Base-by-base conservation (phyloP, 2,329 filamentous ascomycete species). In the Xylaria sp. region DNA sequence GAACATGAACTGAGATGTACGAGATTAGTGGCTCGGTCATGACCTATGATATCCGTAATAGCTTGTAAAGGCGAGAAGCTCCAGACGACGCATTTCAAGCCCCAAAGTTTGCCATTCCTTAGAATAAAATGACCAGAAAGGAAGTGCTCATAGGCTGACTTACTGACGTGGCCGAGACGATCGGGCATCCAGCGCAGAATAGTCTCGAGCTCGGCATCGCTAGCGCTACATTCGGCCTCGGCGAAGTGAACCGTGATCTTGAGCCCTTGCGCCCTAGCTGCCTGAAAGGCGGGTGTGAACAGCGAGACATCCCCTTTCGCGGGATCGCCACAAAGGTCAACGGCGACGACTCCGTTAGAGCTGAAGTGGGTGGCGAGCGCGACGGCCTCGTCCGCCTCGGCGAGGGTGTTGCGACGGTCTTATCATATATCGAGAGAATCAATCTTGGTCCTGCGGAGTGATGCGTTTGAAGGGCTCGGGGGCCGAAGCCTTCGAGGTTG, bases 241-340 rank as follows among this genome's bases (percentile, higher is more conserved):
- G 91, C 93, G 77, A 96, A 96, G 78, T 96, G 93, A 62, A 95
- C 80, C 0, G 93, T 94, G 31, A 94, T 80, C 0, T 85, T 85
- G 18, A 96, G 78, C 0, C 86, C 88, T 0, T 84, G 70, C 0
- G 75, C 77, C 68, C 84, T 86, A 5, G 91, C 91, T 64, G 83
- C 81, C 0, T 78, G 74, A 72, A 96, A 91, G 0, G 89, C 86
- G 0, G 84, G 80, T 1, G 82, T 81, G 77, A 93, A 92, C 7
- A 87, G 79, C 18, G 83, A 80, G 23, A 94, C 83, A 59, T 89
- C 85, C 10, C 90, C 89, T 71, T 83, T 85, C 0, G 85, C 82
- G 1, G 92, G 93, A 75, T 97, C 89, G 20, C 93, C 93, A 79
- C 92, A 95, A 23, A 96, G 86, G 76, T 96, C 93, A 25, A 96